Base-by-base conservation (phyloP, 768 basidiomycete genomes). In the Lactarius vividus region DNA sequence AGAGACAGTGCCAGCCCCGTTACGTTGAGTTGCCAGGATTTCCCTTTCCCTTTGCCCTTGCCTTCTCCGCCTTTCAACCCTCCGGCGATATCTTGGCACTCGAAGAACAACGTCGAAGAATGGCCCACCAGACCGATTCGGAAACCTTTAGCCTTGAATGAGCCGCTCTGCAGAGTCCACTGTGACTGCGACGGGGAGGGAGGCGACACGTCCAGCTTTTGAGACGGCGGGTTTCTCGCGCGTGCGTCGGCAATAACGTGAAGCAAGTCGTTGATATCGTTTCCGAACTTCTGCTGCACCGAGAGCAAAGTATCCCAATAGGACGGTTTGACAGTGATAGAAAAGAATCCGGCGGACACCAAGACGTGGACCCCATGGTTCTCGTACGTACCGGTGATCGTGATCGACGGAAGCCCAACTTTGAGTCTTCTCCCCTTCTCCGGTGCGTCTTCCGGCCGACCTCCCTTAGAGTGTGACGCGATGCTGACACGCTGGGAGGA, bases 201-300 rank as follows among this genome's bases (percentile, higher is more conserved):
- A 31, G 40, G 57, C 2, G 61, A 40, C 59, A 57, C 39, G 31
- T 46, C 29, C n/a, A 37, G 33, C 20, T 28, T 56, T 29, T 40
- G 66, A 40, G 35, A 69, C 28, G 67, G 55, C 55, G 33, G 66
- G 61, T 61, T 70, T 62, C 72, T 76, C 44, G 69, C 74, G 31
- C 85, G 84, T 13, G 83, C 88, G 72, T 90, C 82, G 67, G 84
- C 83, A 37, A 92, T 79, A 57, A 94, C 74, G 7, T 81, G 76
- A 15, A 94, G 75, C 31, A 94, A 79, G 65, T 95, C 93, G 68
- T 89, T 88, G 75, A 94, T 91, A 75, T 95, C 93, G 71, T 89
- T 88, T 7, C 91, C 93, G 64, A 94, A 94, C 72, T 94, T 94
- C 69, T 92, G 90, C 72, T 94, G 93, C 10, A 96, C 89, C 5